A percentile compares a stretch with the other conserved stretches of the same genome.
These are phyloP conservation scores for Pythium apleroticum DNA, from an alignment of 352 stramenopile genomes.

Conservation along the genomic window DNA sequence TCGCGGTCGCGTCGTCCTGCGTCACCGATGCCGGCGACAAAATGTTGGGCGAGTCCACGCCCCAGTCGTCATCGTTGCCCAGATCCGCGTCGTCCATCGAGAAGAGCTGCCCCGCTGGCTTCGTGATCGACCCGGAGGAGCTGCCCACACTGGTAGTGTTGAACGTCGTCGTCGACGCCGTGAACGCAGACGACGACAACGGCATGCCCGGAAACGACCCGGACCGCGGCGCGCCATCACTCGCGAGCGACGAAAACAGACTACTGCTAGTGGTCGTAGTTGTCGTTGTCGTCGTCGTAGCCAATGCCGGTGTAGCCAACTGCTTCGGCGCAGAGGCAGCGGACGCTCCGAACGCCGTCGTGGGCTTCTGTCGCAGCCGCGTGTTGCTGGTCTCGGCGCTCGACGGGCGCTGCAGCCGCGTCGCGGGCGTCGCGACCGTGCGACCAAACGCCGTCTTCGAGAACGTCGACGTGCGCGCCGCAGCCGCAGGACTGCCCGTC, in stretches of 20 bases:
- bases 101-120: conserved; percentile 47
- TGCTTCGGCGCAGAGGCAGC: conserved; percentile 16
- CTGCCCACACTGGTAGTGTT: neutral
- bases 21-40: conserved; percentile 35
- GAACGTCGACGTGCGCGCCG: conserved; percentile 19
- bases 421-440: conserved; percentile 3
- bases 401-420: conserved; percentile 34
- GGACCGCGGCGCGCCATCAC: conserved; percentile 9
- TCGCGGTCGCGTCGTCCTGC: conserved; percentile 1
- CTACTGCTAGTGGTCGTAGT: neutral
- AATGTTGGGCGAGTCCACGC: conserved; percentile 68
- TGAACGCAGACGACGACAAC: neutral
- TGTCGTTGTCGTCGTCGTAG: neutral
- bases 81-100: conserved; percentile 76
- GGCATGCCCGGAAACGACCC: conserved; percentile 7
- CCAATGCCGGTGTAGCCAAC: neutral
- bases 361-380: conserved; percentile 58
- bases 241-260: conserved; percentile 21
- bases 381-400: conserved; percentile 43
- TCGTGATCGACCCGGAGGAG: conserved; percentile 4
- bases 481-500: neutral
- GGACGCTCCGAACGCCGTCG: conserved; percentile 9
- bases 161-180: conserved; percentile 1
- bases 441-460: conserved; percentile 25
- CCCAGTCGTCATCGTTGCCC: conserved; percentile 66